Conservation (phyloP, 2,329 filamentous ascomycete species). For the Chaetomium olivaceum region DNA sequence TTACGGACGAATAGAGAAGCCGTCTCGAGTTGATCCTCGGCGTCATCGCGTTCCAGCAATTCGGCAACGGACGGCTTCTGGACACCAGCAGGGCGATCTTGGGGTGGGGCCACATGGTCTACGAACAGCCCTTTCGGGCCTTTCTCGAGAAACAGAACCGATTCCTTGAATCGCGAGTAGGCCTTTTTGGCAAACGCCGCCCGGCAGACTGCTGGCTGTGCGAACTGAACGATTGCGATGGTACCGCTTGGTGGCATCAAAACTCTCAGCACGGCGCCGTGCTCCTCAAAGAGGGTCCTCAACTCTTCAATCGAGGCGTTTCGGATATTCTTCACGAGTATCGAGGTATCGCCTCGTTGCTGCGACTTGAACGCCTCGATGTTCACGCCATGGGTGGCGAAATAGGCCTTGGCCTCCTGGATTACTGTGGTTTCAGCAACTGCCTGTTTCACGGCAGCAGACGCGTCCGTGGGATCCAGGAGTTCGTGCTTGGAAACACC, state of each 20-base stretch:
- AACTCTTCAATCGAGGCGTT: conserved; percentile 80
- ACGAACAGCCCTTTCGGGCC: conserved; percentile 80
- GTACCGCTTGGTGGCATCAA: conserved; percentile 92
- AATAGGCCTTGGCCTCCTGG: conserved; percentile 93
- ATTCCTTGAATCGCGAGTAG: conserved; percentile 88
- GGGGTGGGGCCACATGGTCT: conserved; percentile 34
- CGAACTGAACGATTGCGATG: conserved; percentile 90
- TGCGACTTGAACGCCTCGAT: conserved; percentile 86
- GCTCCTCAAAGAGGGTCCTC: conserved; percentile 78
- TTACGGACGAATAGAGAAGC: conserved; percentile 93
- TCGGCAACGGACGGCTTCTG: conserved; percentile 69
- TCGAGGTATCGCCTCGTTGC: conserved; percentile 80
- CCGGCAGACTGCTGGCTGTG: conserved; percentile 75
- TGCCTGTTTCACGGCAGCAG: conserved; percentile 93
- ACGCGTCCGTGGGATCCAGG: conserved; percentile 90
- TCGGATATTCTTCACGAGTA: conserved; percentile 93
- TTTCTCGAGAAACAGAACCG: conserved; percentile 89
- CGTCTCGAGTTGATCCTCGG: conserved; percentile 59
- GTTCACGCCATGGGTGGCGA: conserved; percentile 83
- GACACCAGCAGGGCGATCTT: conserved; percentile 45
- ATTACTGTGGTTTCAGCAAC: conserved; percentile 96
- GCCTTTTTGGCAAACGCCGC: conserved; percentile 81
- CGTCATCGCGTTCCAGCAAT: conserved; percentile 60
- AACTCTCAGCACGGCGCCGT: conserved; percentile 76
- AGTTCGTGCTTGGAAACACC: conserved; percentile 89